These are phyloP conservation scores for Lignosus rhinocerotis DNA, from an alignment of 1,284 basidiomycete species.

Conservation along the genomic window DNA sequence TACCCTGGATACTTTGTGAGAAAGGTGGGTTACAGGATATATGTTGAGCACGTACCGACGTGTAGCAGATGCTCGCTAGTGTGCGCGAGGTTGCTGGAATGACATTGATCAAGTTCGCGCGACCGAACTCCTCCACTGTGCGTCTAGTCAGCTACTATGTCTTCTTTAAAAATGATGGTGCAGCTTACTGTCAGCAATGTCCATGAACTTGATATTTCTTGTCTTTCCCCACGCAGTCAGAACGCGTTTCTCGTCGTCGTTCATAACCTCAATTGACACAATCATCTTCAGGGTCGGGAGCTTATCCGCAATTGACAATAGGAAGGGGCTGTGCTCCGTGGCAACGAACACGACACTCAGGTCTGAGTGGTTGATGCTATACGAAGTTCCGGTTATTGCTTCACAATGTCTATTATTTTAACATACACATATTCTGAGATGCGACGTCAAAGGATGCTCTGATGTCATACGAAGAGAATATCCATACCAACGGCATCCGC, in stretches of 20 bases:
- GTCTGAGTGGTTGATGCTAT: slow-evolving; percentile 83
- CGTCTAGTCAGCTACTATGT: not conserved
- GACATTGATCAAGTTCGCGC: slow-evolving; percentile 60
- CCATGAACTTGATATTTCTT: slow-evolving; percentile 63
- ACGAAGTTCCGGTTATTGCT: too few relatives aligned
- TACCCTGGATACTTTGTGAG: slow-evolving; percentile 49
- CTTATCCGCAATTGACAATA: slow-evolving; percentile 69
- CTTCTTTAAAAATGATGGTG: not conserved
- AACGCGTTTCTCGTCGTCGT: slow-evolving; percentile 55
- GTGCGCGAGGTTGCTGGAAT: slow-evolving; percentile 58
- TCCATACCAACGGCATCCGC: slow-evolving; percentile 74
- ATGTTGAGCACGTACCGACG: slow-evolving; percentile 58
- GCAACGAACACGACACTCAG: slow-evolving; percentile 78
- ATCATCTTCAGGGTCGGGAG: slow-evolving; percentile 74
- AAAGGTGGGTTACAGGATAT: not conserved
- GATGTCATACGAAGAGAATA: not conserved
- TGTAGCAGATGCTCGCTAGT: slow-evolving; percentile 85
- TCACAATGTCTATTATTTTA: not conserved
- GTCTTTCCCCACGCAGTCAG: slow-evolving; percentile 75
- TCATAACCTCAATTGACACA: slow-evolving; percentile 76
- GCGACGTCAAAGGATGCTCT: not conserved
- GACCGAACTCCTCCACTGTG: slow-evolving; percentile 70
- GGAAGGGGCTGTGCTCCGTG: slow-evolving; percentile 70
- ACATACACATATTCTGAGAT: slow-evolving; percentile 70
- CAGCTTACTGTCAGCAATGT: slow-evolving; percentile 65